Evolutionary conservation across 768 basidiomycete genomes (phyloP), one percentile per base, ranked within the genome.

Genomic region (Agaricus subrufescens): DNA sequence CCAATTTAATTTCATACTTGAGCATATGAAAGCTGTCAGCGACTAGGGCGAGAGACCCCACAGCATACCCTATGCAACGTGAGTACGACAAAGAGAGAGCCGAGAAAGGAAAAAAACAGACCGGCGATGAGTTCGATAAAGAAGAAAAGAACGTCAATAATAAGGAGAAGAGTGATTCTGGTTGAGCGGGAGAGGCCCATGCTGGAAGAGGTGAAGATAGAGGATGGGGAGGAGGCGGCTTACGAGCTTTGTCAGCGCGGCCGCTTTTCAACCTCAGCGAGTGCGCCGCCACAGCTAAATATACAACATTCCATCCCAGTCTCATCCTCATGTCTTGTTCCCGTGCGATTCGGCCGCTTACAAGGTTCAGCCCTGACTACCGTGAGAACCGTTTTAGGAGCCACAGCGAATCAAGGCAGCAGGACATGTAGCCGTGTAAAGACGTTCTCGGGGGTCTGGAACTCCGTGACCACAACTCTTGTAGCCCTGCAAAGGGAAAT

Each of bases 11-110:
- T 44, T 73, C 86, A 58, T 61, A 95, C 94, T 98, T 98, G 74
- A 98, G 86, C 95, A 97, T 98, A 74, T 98, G 96, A 71, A 98
- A 98, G 61, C 89, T 90, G 73, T 98, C 96, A 7, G 96, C 96
- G 46, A 99, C 86, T 52, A 98, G 86, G 1, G 95, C 95, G 1
- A 98, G 83, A 0, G 94, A 96, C 30, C 94, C 94, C 54, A 97
- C 93, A n/a, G 89, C 85, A 85, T 96, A 96, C 42, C 95, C 94
- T 89, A 58, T 59, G 54, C 58, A 52, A 23, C 59, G 57, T 58
- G 38, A 60, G 58, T 25, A 61, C 49, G 57, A 60, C 52, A 61
- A 29, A 34, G 48, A 31, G 43, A 25, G 34, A 8, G 14, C 34
- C 11, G 8, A 34, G 34, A 31, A 19, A 48, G 43, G 37, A 19